phyloP scores from a whole-genome alignment of 495 filamentous ascomycete genomes.

The Monascus purpureus region DNA sequence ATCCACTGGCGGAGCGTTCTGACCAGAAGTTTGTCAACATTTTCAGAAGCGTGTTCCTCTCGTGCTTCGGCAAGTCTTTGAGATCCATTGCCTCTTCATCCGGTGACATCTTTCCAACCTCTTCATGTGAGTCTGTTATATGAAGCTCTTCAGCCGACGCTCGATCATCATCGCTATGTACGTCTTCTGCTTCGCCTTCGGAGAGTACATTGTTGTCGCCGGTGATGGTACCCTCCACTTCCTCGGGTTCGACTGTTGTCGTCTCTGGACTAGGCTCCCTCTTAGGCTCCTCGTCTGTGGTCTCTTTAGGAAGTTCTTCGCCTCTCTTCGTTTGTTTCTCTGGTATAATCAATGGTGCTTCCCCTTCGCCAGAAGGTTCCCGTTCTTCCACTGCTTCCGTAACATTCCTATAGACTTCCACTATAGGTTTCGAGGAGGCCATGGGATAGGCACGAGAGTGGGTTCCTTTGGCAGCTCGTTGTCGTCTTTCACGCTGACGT shows the following conservation, averaged over 20 bases:
- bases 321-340: conserved; percentile 15
- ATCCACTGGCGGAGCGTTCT: conserved; percentile 89
- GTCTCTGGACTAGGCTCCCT: conserved; percentile 10
- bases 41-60: conserved; percentile 83
- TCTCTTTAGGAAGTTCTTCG: conserved; percentile 15
- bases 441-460: conserved; percentile 76
- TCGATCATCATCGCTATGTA: conserved; percentile 53
- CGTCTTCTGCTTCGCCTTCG: conserved; percentile 53
- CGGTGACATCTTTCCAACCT: conserved; percentile 43
- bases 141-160: conserved; percentile 50
- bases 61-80: conserved; percentile 75
- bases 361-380: conserved; percentile 57
- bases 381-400: conserved; percentile 82
- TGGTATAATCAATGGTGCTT: conserved; percentile 17
- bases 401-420: conserved; percentile 89
- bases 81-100: conserved; percentile 42
- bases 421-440: conserved; percentile 85
- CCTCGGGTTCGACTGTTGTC: conserved; percentile 26
- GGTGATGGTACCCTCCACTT: conserved; percentile 34
- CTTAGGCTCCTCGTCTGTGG: conserved; percentile 7
- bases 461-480: conserved; percentile 65
- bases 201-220: conserved; percentile 41
- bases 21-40: conserved; percentile 97
- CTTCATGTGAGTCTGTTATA: conserved; percentile 50
- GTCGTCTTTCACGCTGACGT: conserved; percentile 67